These are phyloP conservation scores for Tulasnella calospora DNA, from an alignment of 768 basidiomycete species.

Conservation along the genomic window DNA sequence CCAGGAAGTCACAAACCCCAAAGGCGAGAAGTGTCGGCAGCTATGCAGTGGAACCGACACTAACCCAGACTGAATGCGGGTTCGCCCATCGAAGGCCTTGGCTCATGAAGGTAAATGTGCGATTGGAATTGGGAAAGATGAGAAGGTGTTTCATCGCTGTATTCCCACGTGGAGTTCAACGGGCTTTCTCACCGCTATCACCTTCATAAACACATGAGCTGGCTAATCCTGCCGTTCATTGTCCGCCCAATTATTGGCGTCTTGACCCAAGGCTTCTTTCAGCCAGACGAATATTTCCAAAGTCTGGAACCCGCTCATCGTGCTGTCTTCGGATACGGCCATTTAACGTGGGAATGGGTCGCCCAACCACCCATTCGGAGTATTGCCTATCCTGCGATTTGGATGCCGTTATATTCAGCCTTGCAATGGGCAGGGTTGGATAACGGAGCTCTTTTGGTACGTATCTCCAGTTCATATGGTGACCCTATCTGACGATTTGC, in stretches of 20 bases:
- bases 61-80: neutral
- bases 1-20: neutral
- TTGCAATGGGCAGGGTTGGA: constrained; percentile 57
- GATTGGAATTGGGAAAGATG: neutral
- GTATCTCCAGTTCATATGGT: constrained; percentile 34
- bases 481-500: constrained; percentile 17
- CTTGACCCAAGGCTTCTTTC: constrained; percentile 79
- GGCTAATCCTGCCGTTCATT: constrained; percentile 12
- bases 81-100: neutral
- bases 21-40: neutral
- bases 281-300: constrained; percentile 97
- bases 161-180: neutral
- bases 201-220: neutral
- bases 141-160: neutral
- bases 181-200: neutral
- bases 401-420: constrained; percentile 70
- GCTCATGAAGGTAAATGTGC: neutral
- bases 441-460: constrained; percentile 55
- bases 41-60: neutral
- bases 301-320: constrained; percentile 87
- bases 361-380: constrained; percentile 65
- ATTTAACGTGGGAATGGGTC: constrained; percentile 95
- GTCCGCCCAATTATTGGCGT: constrained; percentile 43
- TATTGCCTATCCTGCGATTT: constrained; percentile 74
- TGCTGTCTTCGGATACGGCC: constrained; percentile 85